These are phyloP conservation scores for Trichophyton rubrum DNA, from an alignment of 2,329 filamentous ascomycete genomes.

Conservation along the genomic window DNA sequence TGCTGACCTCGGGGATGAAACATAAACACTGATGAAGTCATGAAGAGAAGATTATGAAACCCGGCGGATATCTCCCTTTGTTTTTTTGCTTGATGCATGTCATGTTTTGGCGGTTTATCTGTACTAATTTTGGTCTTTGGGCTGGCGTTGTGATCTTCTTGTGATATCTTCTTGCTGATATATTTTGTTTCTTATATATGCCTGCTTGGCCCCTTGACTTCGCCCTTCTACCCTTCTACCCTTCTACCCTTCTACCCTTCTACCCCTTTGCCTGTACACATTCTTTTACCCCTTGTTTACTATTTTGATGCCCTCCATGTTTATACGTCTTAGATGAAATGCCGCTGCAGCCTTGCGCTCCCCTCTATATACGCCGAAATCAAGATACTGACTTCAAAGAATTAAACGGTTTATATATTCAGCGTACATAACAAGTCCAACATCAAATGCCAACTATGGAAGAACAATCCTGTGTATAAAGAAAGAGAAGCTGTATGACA, in stretches of 20 bases:
- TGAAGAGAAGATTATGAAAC: too few relatives aligned
- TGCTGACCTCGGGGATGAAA: conserved; percentile 8
- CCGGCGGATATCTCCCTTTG: too few relatives aligned
- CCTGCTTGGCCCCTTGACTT: not conserved
- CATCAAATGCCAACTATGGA: not conserved
- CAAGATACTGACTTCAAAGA: not conserved
- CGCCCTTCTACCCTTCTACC: not conserved
- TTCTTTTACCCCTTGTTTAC: not conserved
- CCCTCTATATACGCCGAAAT: not conserved
- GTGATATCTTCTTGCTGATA: not conserved
- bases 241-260: too few relatives aligned
- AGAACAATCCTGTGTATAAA: not conserved
- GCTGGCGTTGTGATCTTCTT: not conserved
- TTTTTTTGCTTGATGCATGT: too few relatives aligned
- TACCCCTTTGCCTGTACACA: not conserved
- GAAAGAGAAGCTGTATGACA: not conserved
- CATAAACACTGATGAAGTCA: not conserved
- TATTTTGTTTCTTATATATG: too few relatives aligned
- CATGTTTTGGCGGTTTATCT: not conserved
- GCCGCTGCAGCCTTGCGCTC: not conserved
- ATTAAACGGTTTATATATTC: not conserved
- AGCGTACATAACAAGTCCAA: not conserved
- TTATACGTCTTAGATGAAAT: not conserved
- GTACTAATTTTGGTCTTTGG: not conserved
- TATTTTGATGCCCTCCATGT: not conserved